Conservation (phyloP, 2,329 filamentous ascomycete genomes). For the Aspergillus costaricaensis region DNA sequence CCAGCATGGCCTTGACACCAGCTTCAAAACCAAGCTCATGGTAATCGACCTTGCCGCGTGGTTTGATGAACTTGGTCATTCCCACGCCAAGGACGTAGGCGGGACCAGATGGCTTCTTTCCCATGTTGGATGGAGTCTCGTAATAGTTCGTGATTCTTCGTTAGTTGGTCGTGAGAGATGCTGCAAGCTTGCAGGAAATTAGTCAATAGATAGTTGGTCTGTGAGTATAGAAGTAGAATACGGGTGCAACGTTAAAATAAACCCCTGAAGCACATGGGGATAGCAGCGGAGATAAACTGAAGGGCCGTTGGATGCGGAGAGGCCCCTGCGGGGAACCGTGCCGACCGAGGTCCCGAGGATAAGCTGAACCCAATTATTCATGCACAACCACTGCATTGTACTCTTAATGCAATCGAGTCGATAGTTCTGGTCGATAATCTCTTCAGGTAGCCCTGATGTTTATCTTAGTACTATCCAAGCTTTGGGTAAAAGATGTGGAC, state of each 20-base stretch:
- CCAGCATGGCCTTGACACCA: slow-evolving; percentile 79
- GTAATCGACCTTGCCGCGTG: slow-evolving; percentile 89
- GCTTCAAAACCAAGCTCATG: slow-evolving; percentile 92
- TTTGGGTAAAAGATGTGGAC: background rate
- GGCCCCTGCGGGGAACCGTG: slow-evolving; percentile 29
- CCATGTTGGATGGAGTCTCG: slow-evolving; percentile 44
- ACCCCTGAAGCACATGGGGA: slow-evolving; percentile 7
- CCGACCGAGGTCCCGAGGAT: slow-evolving; percentile 40
- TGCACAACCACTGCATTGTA: slow-evolving; percentile 6
- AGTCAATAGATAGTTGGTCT: background rate
- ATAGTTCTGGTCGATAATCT: background rate
- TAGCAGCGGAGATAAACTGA: slow-evolving; percentile 1
- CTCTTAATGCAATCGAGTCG: background rate
- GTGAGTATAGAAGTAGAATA: background rate
- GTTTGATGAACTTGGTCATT: slow-evolving; percentile 99
- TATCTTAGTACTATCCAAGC: background rate
- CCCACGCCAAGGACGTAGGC: slow-evolving; percentile 94
- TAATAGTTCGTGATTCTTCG: slow-evolving; percentile 21
- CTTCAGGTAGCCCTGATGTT: background rate
- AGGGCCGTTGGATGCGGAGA: slow-evolving; percentile 9
- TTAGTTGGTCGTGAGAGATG: slow-evolving; percentile 34
- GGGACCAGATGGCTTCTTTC: slow-evolving; percentile 53
- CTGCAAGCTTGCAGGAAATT: background rate
- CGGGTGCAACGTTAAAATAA: slow-evolving; percentile 8
- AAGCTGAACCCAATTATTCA: slow-evolving; percentile 1